Evolutionary conservation across 495 filamentous ascomycete species (phyloP).

Genomic region (Aspergillus panamensis): DNA sequence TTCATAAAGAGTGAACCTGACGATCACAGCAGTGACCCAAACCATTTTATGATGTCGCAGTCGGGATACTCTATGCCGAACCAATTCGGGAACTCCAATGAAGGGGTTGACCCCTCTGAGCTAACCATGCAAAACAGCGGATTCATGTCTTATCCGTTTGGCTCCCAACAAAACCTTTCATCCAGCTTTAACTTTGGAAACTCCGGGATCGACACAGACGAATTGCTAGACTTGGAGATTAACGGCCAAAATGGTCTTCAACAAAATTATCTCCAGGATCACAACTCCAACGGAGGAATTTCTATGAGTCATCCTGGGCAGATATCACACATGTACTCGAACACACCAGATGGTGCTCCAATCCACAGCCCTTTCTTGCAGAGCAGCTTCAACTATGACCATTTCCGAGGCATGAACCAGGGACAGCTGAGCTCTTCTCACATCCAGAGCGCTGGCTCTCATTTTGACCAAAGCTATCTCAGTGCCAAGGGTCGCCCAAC

Average conservation of each 20-base stretch:
- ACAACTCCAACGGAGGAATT: conserved; percentile 41
- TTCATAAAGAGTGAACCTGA: conserved; percentile 79
- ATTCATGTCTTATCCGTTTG: conserved; percentile 49
- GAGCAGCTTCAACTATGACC: conserved; percentile 64
- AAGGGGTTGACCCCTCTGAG: conserved; percentile 80
- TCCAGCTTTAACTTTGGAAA: conserved; percentile 52
- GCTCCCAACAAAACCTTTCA: conserved; percentile 50
- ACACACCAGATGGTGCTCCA: conserved; percentile 81
- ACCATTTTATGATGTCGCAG: conserved; percentile 52
- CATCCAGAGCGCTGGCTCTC: conserved; percentile 48
- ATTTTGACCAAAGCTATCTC: conserved; percentile 53
- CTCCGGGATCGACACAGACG: conserved; percentile 53
- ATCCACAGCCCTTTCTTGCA: conserved; percentile 84
- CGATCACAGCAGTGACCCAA: conserved; percentile 54
- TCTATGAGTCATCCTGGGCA: conserved; percentile 51
- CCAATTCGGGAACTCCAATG: conserved; percentile 62
- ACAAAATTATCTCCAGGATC: conserved; percentile 48
- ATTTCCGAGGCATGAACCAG: conserved; percentile 58
- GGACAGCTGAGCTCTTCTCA: conserved; percentile 47
- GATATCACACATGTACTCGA: conserved; percentile 72
- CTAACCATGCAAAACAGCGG: conserved; percentile 62
- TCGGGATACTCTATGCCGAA: conserved; percentile 60
- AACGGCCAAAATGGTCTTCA: conserved; percentile 43
- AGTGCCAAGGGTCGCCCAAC: conserved; percentile 54
- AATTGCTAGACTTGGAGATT: conserved; percentile 51